A percentile compares a stretch with the other conserved stretches of the same genome.
Evolutionary conservation across 139 green algal species (phyloP).

Genomic region (Dunaliella primolecta): DNA sequence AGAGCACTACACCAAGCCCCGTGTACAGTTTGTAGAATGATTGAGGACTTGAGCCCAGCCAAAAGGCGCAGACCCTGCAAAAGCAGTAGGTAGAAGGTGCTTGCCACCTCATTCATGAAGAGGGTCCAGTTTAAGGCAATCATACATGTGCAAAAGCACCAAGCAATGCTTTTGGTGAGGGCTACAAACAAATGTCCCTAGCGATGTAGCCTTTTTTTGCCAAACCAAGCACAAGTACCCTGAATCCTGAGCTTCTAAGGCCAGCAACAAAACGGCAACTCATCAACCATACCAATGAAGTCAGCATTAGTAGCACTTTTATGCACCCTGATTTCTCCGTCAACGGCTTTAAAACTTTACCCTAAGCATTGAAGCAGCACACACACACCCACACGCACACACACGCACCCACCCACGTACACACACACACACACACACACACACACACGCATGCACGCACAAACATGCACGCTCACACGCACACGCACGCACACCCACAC

Average conservation of each 20-base stretch:
- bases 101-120: neutral
- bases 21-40: slow-evolving; percentile 73
- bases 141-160: neutral
- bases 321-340: no score
- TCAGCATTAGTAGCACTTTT: no score
- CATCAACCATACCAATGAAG: no score
- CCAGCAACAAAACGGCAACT: no score
- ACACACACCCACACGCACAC: neutral
- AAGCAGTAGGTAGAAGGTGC: no score
- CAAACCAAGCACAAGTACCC: no score
- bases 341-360: no score
- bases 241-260: no score
- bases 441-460: neutral
- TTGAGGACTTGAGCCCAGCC: slow-evolving; percentile 62
- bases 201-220: no score
- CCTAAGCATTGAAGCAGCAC: neutral
- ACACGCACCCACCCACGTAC: neutral
- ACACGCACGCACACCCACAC: neutral
- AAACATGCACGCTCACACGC: neutral
- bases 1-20: slow-evolving; percentile 56
- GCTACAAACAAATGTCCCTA: no score
- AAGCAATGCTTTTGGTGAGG: no score
- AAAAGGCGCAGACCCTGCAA: slow-evolving; percentile 65
- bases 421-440: neutral
- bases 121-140: neutral